A percentile compares a stretch with the other conserved stretches of the same genome.
Conservation (phyloP, 1,284 basidiomycete genomes). For the Polyporus tsugae region DNA sequence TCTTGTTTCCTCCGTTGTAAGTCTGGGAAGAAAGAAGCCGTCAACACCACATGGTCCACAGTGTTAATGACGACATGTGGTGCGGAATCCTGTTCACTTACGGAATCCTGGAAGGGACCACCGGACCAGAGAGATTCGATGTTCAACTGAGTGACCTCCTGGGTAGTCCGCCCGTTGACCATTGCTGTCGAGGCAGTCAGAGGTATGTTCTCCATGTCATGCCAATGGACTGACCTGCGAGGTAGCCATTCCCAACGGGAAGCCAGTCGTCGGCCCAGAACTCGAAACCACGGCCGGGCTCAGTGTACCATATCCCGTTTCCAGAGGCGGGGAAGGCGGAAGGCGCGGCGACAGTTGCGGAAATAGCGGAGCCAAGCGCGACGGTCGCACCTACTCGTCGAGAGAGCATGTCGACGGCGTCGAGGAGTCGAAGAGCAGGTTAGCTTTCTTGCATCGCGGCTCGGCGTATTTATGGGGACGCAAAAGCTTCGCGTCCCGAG, state of each 20-base stretch:
- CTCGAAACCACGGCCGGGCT: constrained; percentile 49
- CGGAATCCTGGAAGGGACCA: constrained; percentile 73
- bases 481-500: background rate
- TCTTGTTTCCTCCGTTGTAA: constrained; percentile 78
- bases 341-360: constrained; percentile 45
- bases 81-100: constrained; percentile 42
- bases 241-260: constrained; percentile 77
- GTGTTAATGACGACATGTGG: background rate
- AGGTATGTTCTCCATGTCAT: background rate
- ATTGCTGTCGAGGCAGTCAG: constrained; percentile 53
- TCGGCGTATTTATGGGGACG: constrained; percentile 12
- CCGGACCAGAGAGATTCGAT: constrained; percentile 81
- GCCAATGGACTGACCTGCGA: constrained; percentile 57
- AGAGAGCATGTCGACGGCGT: constrained; percentile 15
- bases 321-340: constrained; percentile 71
- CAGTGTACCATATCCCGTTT: constrained; percentile 75
- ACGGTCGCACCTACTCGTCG: constrained; percentile 23
- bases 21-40: constrained; percentile 45
- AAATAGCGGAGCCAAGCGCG: constrained; percentile 20
- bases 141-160: constrained; percentile 72
- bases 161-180: constrained; percentile 65
- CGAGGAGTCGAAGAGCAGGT: constrained; percentile 15
- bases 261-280: constrained; percentile 66
- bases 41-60: constrained; percentile 7
- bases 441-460: constrained; percentile 9